Evolutionary conservation across 768 basidiomycete genomes (phyloP), one percentile per base, ranked within the genome.

Genomic region (Tulasnella sp.): DNA sequence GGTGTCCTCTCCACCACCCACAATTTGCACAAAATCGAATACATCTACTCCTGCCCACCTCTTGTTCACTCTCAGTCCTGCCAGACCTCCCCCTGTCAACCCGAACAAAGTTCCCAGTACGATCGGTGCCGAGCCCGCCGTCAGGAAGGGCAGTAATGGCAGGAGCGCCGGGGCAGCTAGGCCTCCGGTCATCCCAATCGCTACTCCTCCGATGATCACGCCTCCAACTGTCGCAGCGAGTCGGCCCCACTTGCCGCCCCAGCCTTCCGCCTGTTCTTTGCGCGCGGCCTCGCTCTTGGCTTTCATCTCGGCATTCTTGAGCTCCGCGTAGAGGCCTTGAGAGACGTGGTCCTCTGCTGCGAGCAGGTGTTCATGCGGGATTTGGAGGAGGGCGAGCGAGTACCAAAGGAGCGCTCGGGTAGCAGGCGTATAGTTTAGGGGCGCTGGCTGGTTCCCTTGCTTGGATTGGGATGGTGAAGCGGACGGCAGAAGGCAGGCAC

Each of bases 81-180:
- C 83, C 40, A 86, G 79, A 1, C 85, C 85, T 39, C 85, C 85
- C 29, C 84, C 85, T 9, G 85, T 83, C 4, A 86, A 81, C 26
- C 85, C 85, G 78, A 86, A 85, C 39, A 86, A 73, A 1, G 84
- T 84, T 0, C 85, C 85, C 10, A 86, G 81, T 0, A 85, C 83
- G 37, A 84, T 80, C 1, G 85, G 85, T 3, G 85, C 85, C 0
- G 83, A 82, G 0, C 81, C 82, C 11, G 83, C 83, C 4, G 83
- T 82, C 9, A 85, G 78, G 32, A 86, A 75, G 18, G 85, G 84
- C 5, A 85, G 80, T 13, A 86, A 78, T 0, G 85, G 84, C 4
- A 84, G 82, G 37, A 86, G 84, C 0, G 84, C 84, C 5, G 85
- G 85, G n/a, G 85, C 85, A 6, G 85, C 85, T 0, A 86, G 80